Base-by-base conservation (phyloP, 805 yeast species). In the Cyberlindnera samutprakarnensis region DNA sequence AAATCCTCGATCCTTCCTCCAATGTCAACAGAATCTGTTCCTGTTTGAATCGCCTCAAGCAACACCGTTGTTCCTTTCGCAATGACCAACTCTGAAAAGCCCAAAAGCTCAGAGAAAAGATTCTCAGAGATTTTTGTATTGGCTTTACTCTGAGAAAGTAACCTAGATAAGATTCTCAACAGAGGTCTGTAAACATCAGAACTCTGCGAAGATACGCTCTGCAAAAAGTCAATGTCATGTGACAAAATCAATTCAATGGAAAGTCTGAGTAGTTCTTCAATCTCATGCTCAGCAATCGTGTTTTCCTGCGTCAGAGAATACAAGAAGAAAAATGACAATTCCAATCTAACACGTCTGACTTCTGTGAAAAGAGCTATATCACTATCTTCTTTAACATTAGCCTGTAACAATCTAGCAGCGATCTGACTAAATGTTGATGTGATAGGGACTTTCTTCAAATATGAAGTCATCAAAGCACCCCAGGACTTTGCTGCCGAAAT, bases 381-480 rank as follows among this genome's bases (percentile, higher is more conserved):
- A 3, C 66, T 54, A 7, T 81, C 82, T 36, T 71, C 75, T 1
- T 64, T 61, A 19, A 59, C 52, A 41, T 72, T 74, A 7, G 69
- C 57, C 31, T 60, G 59, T 24, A 87, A 56, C n/a, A 85, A 57
- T 18, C 63, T 56, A 7, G 64, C 48, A 1, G 75, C 75, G 27
- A 66, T 47, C 7, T 55, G 55, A 46, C 58, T 44, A 42, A 59
- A 62, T 1, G 61, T 49, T 7, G 49, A 37, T 4, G 57, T 54
- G 0, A 41, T 37, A 2, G 51, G 46, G 15, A 51, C 53, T 27
- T 59, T 62, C 39, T 74, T 69, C 37, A 81, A 68, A 45, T 61
- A 78, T 0, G 90, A 72, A 0, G 90, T 76, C 15, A 85, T 40
- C 21, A 87, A 60, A 2, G 92, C 86, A 30, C 90, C 87, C 70